Percentiles rank a stretch among this genome's conserved stretches.
Conservation (phyloP, 441 rosid species). For the Melastoma candidum region DNA sequence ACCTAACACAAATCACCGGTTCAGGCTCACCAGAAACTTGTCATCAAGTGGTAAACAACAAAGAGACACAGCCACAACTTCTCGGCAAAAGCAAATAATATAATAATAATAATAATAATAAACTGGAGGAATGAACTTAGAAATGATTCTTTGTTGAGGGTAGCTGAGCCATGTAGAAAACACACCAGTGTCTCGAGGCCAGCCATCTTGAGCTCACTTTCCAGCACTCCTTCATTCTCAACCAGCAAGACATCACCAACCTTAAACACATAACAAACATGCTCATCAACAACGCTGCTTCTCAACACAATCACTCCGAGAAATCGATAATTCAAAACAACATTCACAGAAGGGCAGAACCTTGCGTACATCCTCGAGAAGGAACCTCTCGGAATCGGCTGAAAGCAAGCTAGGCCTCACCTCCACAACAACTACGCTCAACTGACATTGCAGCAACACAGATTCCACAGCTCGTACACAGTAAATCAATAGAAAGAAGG, state of each 20-base stretch:
- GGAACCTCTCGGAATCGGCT: slow-evolving; percentile 73
- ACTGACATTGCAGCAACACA: slow-evolving; percentile 25
- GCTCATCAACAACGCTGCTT: neutral
- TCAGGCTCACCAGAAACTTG: too few relatives aligned
- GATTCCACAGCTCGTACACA: neutral
- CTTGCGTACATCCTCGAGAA: too few relatives aligned
- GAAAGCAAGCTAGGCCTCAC: slow-evolving; percentile 75
- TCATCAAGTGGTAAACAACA: too few relatives aligned
- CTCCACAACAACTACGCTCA: slow-evolving; percentile 63
- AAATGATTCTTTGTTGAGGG: too few relatives aligned
- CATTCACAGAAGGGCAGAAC: slow-evolving; percentile 23
- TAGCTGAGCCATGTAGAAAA: too few relatives aligned
- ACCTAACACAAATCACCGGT: slow-evolving; percentile 38
- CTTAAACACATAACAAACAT: slow-evolving; percentile 19
- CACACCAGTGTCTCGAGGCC: slow-evolving; percentile 82
- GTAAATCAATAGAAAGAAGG: neutral
- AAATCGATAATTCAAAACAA: too few relatives aligned
- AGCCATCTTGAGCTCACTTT: slow-evolving; percentile 44
- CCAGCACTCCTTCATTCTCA: slow-evolving; percentile 48
- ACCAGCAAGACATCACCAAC: slow-evolving; percentile 90
- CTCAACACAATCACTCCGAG: neutral
- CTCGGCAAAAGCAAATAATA: too few relatives aligned
- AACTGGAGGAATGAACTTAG: too few relatives aligned
- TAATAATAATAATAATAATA: too few relatives aligned
- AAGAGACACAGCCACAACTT: too few relatives aligned